Evolutionary conservation across 1,284 basidiomycete species (phyloP).

Genomic region (Sutorius eximius): DNA sequence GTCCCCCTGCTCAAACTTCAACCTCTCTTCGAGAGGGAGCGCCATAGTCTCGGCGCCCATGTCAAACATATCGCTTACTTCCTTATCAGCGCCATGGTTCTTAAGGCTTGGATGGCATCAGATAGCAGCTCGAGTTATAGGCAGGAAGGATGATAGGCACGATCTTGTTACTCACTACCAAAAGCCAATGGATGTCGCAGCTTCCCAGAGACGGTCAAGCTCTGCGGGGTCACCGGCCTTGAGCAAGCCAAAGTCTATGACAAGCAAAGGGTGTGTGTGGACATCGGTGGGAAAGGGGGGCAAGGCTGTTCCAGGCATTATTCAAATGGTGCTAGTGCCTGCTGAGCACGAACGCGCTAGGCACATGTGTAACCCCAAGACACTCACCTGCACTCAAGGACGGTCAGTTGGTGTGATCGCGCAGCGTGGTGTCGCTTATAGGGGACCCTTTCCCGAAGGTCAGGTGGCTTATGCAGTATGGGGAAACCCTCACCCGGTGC

Average conservation of each 20-base stretch:
- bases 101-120: slow-evolving; percentile 15
- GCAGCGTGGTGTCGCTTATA: too few species aligned
- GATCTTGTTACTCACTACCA: slow-evolving; percentile 48
- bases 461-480: too few species aligned
- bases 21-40: slow-evolving; percentile 60
- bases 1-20: slow-evolving; percentile 68
- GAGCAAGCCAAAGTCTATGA: slow-evolving; percentile 51
- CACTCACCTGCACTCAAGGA: slow-evolving; percentile 1
- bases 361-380: not conserved
- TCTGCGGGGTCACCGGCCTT: slow-evolving; percentile 39
- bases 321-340: not conserved
- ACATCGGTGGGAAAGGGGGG: slow-evolving; percentile 52
- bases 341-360: not conserved
- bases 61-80: slow-evolving; percentile 58
- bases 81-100: slow-evolving; percentile 57
- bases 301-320: slow-evolving; percentile 26
- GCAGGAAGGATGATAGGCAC: not conserved
- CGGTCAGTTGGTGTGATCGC: too few species aligned
- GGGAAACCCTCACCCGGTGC: too few species aligned
- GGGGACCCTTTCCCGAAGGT: too few species aligned
- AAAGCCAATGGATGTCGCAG: slow-evolving; percentile 51
- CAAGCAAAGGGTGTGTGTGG: slow-evolving; percentile 48
- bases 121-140: too few species aligned
- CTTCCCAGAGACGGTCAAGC: slow-evolving; percentile 49
- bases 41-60: slow-evolving; percentile 58